Conservation (phyloP, 108 stramenopile genomes). For the Skeletonema grethae region DNA sequence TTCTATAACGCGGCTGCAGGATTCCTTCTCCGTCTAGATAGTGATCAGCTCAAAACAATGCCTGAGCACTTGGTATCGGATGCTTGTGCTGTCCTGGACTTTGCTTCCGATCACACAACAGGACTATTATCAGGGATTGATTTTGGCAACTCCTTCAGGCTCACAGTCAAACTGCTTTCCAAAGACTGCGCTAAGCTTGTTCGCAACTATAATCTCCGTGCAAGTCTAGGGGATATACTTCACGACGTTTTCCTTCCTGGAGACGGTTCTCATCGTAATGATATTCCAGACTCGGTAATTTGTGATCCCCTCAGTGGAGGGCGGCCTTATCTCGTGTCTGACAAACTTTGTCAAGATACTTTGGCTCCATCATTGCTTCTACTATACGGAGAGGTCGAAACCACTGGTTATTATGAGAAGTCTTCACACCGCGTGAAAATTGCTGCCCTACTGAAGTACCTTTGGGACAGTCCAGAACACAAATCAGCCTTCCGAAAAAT, state of each 20-base stretch:
- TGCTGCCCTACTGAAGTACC: conserved; percentile 86
- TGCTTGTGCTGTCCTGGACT: conserved; percentile 72
- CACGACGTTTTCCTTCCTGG: conserved; percentile 87
- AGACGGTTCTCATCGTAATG: conserved; percentile 50
- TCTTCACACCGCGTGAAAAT: conserved; percentile 93
- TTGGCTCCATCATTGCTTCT: conserved; percentile 94
- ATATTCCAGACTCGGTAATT: conserved; percentile 64
- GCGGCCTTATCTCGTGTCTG: conserved; percentile 75
- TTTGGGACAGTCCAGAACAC: conserved; percentile 94
- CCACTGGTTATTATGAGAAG: conserved; percentile 95
- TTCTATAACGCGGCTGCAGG: conserved; percentile 75
- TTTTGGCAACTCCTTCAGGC: conserved; percentile 64
- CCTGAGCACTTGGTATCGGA: conserved; percentile 86
- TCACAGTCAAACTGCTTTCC: conserved; percentile 77
- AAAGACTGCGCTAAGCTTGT: conserved; percentile 54
- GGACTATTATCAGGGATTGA: conserved; percentile 65
- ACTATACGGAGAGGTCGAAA: conserved; percentile 97
- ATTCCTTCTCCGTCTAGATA: conserved; percentile 55
- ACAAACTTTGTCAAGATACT: conserved; percentile 77
- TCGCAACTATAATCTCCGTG: conserved; percentile 76
- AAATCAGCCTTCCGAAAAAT: conserved; percentile 89
- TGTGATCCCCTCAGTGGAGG: conserved; percentile 74
- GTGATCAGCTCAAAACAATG: conserved; percentile 62
- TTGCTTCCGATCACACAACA: conserved; percentile 58
- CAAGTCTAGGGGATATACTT: conserved; percentile 91